A percentile compares a stretch with the other conserved stretches of the same genome.
Evolutionary conservation across 805 yeast genomes (phyloP).

Genomic region (Zygosaccharomyces rouxii): DNA sequence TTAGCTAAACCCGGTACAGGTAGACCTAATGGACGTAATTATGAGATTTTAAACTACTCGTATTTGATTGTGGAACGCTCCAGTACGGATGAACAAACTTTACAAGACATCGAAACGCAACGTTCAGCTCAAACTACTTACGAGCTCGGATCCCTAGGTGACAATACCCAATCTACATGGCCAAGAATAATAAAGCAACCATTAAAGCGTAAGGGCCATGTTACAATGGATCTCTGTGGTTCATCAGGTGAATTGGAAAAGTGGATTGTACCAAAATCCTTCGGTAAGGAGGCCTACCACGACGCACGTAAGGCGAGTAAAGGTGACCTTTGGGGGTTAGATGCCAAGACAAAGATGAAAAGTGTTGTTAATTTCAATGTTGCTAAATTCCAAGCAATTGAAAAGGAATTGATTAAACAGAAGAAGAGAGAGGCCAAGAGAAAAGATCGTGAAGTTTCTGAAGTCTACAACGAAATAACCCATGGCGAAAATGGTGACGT

Average conservation of each 20-base stretch:
- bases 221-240: constrained; percentile 71
- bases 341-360: constrained; percentile 48
- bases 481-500: constrained; percentile 13
- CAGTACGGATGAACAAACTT: constrained; percentile 38
- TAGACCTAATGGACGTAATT: constrained; percentile 63
- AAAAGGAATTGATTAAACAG: constrained; percentile 23
- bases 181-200: constrained; percentile 75
- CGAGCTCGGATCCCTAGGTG: constrained; percentile 26
- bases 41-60: constrained; percentile 67
- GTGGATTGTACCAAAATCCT: constrained; percentile 81
- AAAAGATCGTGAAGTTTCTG: constrained; percentile 19
- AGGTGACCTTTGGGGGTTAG: constrained; percentile 86
- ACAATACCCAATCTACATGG: constrained; percentile 42
- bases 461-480: constrained; percentile 16
- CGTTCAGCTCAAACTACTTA: constrained; percentile 29
- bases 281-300: constrained; percentile 69
- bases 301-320: constrained; percentile 83
- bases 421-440: constrained; percentile 17
- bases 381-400: constrained; percentile 24
- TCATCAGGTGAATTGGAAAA: constrained; percentile 76
- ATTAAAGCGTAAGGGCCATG: constrained; percentile 74
- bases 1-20: constrained; percentile 60
- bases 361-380: constrained; percentile 28
- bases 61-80: constrained; percentile 70
- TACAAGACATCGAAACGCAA: constrained; percentile 40